Conservation (phyloP, 1,139 yeast species). For the Torulaspora globosa region DNA sequence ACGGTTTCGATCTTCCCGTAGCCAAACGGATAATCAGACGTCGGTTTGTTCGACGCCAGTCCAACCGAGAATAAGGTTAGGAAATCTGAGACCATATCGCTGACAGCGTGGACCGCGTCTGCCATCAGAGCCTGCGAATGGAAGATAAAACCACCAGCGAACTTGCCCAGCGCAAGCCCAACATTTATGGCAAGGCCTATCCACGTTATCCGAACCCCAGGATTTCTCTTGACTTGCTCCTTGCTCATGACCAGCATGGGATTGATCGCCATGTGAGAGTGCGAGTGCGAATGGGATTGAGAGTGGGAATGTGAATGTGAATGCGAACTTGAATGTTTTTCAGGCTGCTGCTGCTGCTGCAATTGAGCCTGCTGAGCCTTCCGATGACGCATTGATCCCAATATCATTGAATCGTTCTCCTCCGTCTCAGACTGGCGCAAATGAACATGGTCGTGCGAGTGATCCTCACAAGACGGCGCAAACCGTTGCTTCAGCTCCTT, state of each 20-base stretch:
- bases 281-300: conserved; percentile 38
- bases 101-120: conserved; percentile 87
- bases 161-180: conserved; percentile 81
- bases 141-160: conserved; percentile 83
- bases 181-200: conserved; percentile 80
- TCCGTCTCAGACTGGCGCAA: conserved; percentile 41
- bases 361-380: conserved; percentile 4
- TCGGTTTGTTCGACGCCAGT: conserved; percentile 64
- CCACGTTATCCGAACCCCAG: conserved; percentile 93
- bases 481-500: conserved; percentile 12
- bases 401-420: conserved; percentile 34
- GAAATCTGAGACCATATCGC: conserved; percentile 86
- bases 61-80: conserved; percentile 86
- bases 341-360: background rate
- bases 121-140: conserved; percentile 94
- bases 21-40: conserved; percentile 71
- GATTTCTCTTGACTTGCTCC: conserved; percentile 51
- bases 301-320: conserved; percentile 14
- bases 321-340: background rate
- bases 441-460: conserved; percentile 40
- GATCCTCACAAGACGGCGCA: conserved; percentile 19
- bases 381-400: conserved; percentile 16
- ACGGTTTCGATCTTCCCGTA: conserved; percentile 90
- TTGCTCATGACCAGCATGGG: conserved; percentile 39
- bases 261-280: conserved; percentile 39